phyloP scores from a whole-genome alignment of 2,329 filamentous ascomycete genomes.

The Diaporthe ilicicola region DNA sequence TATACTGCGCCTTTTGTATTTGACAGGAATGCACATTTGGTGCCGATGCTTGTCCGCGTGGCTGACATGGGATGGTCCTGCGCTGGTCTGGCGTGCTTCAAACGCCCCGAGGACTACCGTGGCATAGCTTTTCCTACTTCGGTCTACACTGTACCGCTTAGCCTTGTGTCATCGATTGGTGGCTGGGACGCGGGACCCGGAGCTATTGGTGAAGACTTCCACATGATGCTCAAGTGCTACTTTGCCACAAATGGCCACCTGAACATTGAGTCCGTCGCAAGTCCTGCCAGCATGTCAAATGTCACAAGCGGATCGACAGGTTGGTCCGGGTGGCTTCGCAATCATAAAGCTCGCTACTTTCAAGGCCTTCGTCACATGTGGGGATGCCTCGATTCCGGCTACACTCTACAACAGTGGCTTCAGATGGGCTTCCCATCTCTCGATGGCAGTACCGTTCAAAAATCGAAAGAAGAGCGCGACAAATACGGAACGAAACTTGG shows the following conservation, averaged over 20 bases:
- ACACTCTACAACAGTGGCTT: not conserved
- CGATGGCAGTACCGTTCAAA: not conserved
- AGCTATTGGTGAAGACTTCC: conserved; percentile 7
- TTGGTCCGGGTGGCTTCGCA: not conserved
- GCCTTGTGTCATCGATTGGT: not conserved
- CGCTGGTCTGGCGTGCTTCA: conserved; percentile 3
- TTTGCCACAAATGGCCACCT: conserved; percentile 4
- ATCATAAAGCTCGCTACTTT: conserved; percentile 16
- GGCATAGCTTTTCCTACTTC: conserved; percentile 13
- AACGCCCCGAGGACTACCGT: not conserved
- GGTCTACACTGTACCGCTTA: conserved; percentile 13
- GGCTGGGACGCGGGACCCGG: conserved; percentile 22
- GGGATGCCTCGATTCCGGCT: conserved; percentile 10
- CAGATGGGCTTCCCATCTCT: not conserved
- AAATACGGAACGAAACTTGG: not conserved
- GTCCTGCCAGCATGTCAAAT: conserved; percentile 11
- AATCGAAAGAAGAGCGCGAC: not conserved
- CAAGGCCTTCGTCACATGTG: conserved; percentile 22
- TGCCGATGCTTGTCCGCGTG: not conserved
- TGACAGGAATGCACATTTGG: conserved; percentile 6
- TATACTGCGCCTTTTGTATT: conserved; percentile 4
- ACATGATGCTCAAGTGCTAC: conserved; percentile 27
- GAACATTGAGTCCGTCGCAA: conserved; percentile 4
- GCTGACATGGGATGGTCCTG: conserved; percentile 7
- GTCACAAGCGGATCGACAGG: not conserved